Conservation (phyloP, 208 protist genomes). For the Trypanosoma vivax region DNA sequence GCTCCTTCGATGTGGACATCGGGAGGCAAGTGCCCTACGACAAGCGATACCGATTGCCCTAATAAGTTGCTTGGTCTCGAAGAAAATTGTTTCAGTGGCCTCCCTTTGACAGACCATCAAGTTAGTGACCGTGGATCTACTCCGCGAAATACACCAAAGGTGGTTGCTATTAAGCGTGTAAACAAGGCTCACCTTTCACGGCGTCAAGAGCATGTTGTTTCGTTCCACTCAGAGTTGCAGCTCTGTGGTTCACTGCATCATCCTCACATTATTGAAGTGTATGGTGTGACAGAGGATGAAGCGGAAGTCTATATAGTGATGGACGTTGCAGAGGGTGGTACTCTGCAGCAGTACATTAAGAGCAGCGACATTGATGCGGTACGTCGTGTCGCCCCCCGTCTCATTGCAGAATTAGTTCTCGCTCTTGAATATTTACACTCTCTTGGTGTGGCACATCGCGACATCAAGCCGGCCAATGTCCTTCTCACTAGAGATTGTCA, state of each 20-base stretch:
- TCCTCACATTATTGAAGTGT: conserved; percentile 56
- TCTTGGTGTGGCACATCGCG: conserved; percentile 68
- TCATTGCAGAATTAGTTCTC: conserved; percentile 74
- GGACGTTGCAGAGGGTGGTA: conserved; percentile 71
- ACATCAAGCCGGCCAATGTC: conserved; percentile 85
- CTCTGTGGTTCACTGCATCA: conserved; percentile 57
- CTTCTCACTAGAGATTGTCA: conserved; percentile 58
- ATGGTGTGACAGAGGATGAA: conserved; percentile 54
- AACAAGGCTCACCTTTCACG: conserved; percentile 43
- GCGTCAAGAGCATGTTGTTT: conserved; percentile 29
- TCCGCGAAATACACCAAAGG: too few relatives aligned
- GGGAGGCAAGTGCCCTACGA: too few relatives aligned
- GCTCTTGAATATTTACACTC: conserved; percentile 69
- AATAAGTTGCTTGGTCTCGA: too few relatives aligned
- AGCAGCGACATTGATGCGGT: conserved; percentile 43
- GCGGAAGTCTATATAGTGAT: conserved; percentile 64
- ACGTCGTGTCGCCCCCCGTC: conserved; percentile 52
- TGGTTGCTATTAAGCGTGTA: conserved; percentile 71
- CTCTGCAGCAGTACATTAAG: conserved; percentile 51
- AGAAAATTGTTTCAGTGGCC: too few relatives aligned
- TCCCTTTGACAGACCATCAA: too few relatives aligned
- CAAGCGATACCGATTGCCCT: too few relatives aligned
- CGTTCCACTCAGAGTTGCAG: conserved; percentile 61
- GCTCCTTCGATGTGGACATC: too few relatives aligned
- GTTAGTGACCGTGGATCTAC: too few relatives aligned